Evolutionary conservation across 1,284 basidiomycete genomes (phyloP).

Genomic region (Schizophyllum commune): DNA sequence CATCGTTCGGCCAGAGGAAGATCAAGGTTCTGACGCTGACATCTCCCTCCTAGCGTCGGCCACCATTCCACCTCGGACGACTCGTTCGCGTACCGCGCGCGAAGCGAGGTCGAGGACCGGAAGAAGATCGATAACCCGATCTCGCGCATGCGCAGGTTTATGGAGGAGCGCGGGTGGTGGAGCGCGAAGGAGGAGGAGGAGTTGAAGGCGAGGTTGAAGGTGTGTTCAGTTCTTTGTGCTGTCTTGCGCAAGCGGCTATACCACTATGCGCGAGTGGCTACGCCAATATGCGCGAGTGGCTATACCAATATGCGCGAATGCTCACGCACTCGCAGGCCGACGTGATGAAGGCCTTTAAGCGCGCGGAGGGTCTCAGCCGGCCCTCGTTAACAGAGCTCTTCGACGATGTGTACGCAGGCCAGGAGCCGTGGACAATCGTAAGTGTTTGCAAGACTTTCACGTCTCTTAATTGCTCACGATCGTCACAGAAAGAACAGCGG

Average conservation of each 20-base stretch:
- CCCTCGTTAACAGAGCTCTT: slow-evolving; percentile 76
- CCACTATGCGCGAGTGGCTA: too few species aligned
- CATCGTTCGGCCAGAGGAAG: too few species aligned
- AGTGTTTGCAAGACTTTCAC: slow-evolving; percentile 23
- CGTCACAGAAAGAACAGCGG: slow-evolving; percentile 69
- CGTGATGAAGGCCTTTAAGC: slow-evolving; percentile 73
- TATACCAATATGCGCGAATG: too few species aligned
- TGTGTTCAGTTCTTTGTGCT: neutral
- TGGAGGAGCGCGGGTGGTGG: slow-evolving; percentile 88
- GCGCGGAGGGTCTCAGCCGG: slow-evolving; percentile 67
- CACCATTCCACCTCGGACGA: slow-evolving; percentile 95
- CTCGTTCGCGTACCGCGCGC: slow-evolving; percentile 82
- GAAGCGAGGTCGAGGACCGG: slow-evolving; percentile 81
- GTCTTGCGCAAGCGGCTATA: too few species aligned
- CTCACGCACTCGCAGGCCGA: slow-evolving; percentile 26
- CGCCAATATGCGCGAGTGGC: too few species aligned
- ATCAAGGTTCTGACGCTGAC: too few species aligned
- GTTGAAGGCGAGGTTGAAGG: slow-evolving; percentile 59
- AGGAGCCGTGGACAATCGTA: slow-evolving; percentile 81
- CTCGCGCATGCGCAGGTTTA: slow-evolving; percentile 74
- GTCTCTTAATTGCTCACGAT: neutral
- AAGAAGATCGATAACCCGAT: slow-evolving; percentile 87
- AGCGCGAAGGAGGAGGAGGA: slow-evolving; percentile 66
- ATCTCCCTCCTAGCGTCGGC: slow-evolving; percentile 52
- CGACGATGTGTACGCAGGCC: slow-evolving; percentile 81